Evolutionary conservation across 768 basidiomycete species (phyloP).

Genomic region (Pleurotus cornucopiae): DNA sequence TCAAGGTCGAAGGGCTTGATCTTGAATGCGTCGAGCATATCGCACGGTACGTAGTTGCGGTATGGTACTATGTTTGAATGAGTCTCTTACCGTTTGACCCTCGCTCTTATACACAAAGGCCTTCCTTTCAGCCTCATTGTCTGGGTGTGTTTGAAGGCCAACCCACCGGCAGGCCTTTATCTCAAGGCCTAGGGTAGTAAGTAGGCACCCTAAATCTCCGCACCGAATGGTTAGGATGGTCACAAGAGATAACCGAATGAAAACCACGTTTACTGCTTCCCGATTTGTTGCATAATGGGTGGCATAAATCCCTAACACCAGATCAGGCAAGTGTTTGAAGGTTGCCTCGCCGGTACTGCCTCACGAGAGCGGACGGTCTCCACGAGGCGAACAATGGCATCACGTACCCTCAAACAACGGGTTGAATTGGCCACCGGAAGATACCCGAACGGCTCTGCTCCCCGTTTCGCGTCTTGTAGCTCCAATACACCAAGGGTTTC

Average conservation of each 20-base stretch:
- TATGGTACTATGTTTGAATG: background rate
- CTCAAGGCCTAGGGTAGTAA: constrained; percentile 4
- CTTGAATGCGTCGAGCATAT: constrained; percentile 74
- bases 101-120: background rate
- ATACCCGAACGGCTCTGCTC: background rate
- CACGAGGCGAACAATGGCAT: background rate
- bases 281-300: constrained; percentile 3
- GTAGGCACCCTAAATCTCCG: background rate
- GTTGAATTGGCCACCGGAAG: background rate
- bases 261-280: constrained; percentile 5
- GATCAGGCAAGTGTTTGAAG: constrained; percentile 2
- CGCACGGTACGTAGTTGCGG: constrained; percentile 8
- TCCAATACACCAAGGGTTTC: too few species aligned
- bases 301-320: background rate
- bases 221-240: background rate
- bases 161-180: constrained; percentile 3
- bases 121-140: constrained; percentile 7
- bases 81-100: background rate
- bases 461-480: background rate
- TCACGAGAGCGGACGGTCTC: background rate
- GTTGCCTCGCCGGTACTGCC: background rate
- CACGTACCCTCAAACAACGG: background rate
- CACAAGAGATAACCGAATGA: background rate
- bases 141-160: background rate
- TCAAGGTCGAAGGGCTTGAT: constrained; percentile 74